phyloP scores from a whole-genome alignment of 768 basidiomycete genomes.

The Gymnopilus junonius region DNA sequence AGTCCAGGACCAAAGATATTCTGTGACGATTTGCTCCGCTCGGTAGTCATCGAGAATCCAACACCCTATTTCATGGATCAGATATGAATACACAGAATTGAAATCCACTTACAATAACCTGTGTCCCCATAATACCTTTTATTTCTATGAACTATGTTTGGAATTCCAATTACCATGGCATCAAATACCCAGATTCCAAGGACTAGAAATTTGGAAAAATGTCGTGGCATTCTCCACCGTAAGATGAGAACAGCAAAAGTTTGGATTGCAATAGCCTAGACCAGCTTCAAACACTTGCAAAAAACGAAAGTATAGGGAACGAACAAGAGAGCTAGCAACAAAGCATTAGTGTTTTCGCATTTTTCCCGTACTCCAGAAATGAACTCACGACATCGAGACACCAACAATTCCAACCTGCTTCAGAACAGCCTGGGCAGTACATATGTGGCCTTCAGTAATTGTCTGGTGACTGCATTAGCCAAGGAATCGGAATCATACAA shows the following conservation, averaged over 20 bases:
- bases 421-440: constrained; percentile 49
- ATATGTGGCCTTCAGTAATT: constrained; percentile 41
- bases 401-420: constrained; percentile 56
- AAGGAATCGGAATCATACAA: neutral
- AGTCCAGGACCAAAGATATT: constrained; percentile 59
- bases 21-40: constrained; percentile 46
- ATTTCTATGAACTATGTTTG: constrained; percentile 36
- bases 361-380: constrained; percentile 5
- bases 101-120: constrained; percentile 38
- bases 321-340: constrained; percentile 26
- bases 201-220: constrained; percentile 36
- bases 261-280: constrained; percentile 50
- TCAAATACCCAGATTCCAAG: constrained; percentile 44
- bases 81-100: neutral
- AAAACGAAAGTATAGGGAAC: neutral
- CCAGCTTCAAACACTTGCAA: neutral
- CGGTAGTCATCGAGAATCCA: constrained; percentile 46
- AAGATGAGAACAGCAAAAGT: constrained; percentile 55
- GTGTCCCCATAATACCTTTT: constrained; percentile 46
- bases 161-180: constrained; percentile 43
- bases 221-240: constrained; percentile 35
- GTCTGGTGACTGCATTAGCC: constrained; percentile 10
- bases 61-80: constrained; percentile 43
- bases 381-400: constrained; percentile 44
- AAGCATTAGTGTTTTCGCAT: neutral